Evolutionary conservation across 768 basidiomycete genomes (phyloP).

Genomic region (Rhodosporidiobolus sp.): DNA sequence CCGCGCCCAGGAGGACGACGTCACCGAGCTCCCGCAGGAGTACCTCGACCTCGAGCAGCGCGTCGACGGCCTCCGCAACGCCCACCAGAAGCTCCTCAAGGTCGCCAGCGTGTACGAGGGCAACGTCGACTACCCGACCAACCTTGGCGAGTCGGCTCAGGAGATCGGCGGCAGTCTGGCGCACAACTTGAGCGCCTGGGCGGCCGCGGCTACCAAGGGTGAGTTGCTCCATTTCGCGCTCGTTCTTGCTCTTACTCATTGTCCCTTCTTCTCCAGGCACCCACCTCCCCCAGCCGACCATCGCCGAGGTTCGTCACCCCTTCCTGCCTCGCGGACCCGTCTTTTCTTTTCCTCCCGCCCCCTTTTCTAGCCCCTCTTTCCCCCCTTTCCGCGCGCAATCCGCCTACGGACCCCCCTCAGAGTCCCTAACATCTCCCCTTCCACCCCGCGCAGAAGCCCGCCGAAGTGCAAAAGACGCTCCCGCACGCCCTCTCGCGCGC

Average conservation of each 20-base stretch:
- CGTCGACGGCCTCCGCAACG: slow-evolving; percentile 77
- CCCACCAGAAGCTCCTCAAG: slow-evolving; percentile 56
- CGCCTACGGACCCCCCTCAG: too few species aligned
- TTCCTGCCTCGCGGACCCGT: background rate
- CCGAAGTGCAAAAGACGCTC: slow-evolving; percentile 84
- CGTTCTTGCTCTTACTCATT: background rate
- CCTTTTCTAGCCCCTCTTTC: background rate
- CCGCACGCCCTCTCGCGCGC: slow-evolving; percentile 90
- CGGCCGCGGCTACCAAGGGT: slow-evolving; percentile 54
- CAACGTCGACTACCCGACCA: slow-evolving; percentile 62
- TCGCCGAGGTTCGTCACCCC: slow-evolving; percentile 56
- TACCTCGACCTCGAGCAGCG: slow-evolving; percentile 93
- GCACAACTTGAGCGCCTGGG: slow-evolving; percentile 74
- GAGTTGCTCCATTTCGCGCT: background rate
- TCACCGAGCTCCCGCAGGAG: slow-evolving; percentile 91
- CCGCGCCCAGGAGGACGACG: slow-evolving; percentile 82
- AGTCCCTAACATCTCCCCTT: slow-evolving; percentile 67
- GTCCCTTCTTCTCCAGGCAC: slow-evolving; percentile 44
- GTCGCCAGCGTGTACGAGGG: slow-evolving; percentile 83
- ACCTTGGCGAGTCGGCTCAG: slow-evolving; percentile 66
- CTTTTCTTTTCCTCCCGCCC: background rate
- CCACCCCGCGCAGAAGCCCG: slow-evolving; percentile 59
- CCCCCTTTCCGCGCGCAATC: too few species aligned
- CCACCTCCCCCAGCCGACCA: slow-evolving; percentile 52
- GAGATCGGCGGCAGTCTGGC: slow-evolving; percentile 70